These are phyloP conservation scores for Diaporthe batatas DNA, from an alignment of 2,329 filamentous ascomycete genomes.

Conservation along the genomic window DNA sequence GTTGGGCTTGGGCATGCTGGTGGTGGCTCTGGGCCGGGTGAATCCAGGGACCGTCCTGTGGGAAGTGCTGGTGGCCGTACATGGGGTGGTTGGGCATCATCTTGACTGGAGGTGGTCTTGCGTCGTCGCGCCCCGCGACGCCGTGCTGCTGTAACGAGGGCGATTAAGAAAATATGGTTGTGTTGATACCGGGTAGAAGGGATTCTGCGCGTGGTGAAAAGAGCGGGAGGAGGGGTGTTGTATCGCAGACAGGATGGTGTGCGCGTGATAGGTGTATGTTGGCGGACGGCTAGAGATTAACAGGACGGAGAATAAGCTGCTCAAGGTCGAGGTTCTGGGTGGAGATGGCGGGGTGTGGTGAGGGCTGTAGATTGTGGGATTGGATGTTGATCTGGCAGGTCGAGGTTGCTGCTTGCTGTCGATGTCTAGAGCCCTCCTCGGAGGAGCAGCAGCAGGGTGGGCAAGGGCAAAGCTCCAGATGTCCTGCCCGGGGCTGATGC, in stretches of 20 bases:
- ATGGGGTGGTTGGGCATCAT: constrained; percentile 76
- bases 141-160: constrained; percentile 27
- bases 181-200: constrained; percentile 17
- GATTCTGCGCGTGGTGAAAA: constrained; percentile 21
- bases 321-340: neutral
- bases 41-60: constrained; percentile 76
- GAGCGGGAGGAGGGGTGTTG: constrained; percentile 19
- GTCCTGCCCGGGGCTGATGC: neutral
- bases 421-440: constrained; percentile 7
- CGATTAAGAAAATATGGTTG: neutral
- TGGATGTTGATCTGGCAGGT: neutral
- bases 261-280: neutral
- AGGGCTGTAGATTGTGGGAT: neutral
- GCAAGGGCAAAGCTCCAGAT: constrained; percentile 26
- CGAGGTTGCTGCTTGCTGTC: constrained; percentile 4
- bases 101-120: constrained; percentile 47
- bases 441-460: constrained; percentile 1
- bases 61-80: constrained; percentile 77
- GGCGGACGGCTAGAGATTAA: neutral
- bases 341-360: neutral
- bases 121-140: constrained; percentile 38
- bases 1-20: constrained; percentile 63
- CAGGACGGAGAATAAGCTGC: neutral
- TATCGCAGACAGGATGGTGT: neutral
- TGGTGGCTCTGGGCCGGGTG: constrained; percentile 72